Evolutionary conservation across 2,329 filamentous ascomycete genomes (phyloP).

Genomic region (Talaromyces sp.): DNA sequence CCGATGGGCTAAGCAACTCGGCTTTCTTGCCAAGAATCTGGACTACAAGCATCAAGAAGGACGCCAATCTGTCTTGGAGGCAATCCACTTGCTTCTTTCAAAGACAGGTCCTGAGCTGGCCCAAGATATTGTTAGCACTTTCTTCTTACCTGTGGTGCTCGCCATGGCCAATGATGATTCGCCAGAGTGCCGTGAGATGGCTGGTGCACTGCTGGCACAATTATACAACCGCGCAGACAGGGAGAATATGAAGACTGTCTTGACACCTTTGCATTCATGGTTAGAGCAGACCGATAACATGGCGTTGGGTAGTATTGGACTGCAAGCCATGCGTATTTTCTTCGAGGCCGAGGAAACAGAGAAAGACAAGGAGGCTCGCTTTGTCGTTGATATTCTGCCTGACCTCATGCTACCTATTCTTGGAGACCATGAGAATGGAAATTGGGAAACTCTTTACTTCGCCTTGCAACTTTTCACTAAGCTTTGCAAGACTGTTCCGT

Average conservation of each 20-base stretch:
- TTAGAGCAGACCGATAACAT: constrained; percentile 72
- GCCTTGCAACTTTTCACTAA: constrained; percentile 70
- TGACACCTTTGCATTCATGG: constrained; percentile 74
- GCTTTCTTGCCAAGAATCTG: constrained; percentile 86
- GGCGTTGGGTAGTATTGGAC: constrained; percentile 69
- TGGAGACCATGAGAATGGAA: constrained; percentile 54
- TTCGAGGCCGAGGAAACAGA: constrained; percentile 70
- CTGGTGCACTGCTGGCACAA: constrained; percentile 75
- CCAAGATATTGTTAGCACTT: constrained; percentile 77
- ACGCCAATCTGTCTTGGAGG: constrained; percentile 89
- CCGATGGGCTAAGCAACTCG: constrained; percentile 84
- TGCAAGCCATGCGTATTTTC: constrained; percentile 82
- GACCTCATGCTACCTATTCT: constrained; percentile 57
- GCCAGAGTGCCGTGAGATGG: constrained; percentile 79
- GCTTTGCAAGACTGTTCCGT: constrained; percentile 68
- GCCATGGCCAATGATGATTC: constrained; percentile 88
- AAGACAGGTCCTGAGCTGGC: constrained; percentile 82
- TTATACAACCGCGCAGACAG: constrained; percentile 77
- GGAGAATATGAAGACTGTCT: constrained; percentile 70
- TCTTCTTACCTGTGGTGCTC: constrained; percentile 84
- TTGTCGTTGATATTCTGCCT: constrained; percentile 58
- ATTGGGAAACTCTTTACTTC: constrained; percentile 73
- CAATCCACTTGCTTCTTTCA: constrained; percentile 79
- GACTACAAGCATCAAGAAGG: constrained; percentile 88
- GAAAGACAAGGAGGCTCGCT: constrained; percentile 68